phyloP scores from a whole-genome alignment of 495 filamentous ascomycete species.

The Neurospora sp. region DNA sequence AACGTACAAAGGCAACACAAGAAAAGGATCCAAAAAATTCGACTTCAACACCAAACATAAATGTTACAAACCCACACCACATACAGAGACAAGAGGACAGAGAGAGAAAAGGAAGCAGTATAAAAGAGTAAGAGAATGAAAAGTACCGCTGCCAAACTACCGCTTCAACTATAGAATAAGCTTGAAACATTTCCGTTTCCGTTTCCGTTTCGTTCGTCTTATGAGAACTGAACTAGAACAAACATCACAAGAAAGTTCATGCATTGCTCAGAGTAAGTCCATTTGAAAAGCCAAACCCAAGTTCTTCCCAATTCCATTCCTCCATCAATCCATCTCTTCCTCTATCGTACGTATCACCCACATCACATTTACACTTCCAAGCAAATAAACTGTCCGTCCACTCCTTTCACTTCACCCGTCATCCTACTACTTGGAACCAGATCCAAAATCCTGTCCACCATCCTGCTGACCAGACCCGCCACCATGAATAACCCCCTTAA shows the following conservation, averaged over 20 bases:
- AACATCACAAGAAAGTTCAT: background rate
- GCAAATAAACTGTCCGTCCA: background rate
- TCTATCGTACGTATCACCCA: background rate
- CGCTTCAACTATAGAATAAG: background rate
- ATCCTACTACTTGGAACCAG: background rate
- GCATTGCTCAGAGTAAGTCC: background rate
- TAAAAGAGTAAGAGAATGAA: background rate
- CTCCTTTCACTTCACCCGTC: background rate
- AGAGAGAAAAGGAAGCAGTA: background rate
- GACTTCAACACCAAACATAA: too few species aligned
- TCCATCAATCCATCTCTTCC: background rate
- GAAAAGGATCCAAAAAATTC: too few species aligned
- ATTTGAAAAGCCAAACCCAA: background rate
- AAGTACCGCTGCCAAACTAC: background rate
- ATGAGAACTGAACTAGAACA: background rate
- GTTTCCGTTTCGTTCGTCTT: background rate
- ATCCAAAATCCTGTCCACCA: background rate
- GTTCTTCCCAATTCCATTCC: background rate
- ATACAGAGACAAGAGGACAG: background rate
- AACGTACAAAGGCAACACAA: too few species aligned
- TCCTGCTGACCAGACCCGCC: background rate
- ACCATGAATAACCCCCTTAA: background rate
- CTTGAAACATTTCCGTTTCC: background rate
- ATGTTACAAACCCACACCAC: background rate
- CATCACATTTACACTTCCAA: background rate